A percentile compares a stretch with the other conserved stretches of the same genome.
Conservation (phyloP, 1,284 basidiomycete genomes). For the Malassezia restricta region DNA sequence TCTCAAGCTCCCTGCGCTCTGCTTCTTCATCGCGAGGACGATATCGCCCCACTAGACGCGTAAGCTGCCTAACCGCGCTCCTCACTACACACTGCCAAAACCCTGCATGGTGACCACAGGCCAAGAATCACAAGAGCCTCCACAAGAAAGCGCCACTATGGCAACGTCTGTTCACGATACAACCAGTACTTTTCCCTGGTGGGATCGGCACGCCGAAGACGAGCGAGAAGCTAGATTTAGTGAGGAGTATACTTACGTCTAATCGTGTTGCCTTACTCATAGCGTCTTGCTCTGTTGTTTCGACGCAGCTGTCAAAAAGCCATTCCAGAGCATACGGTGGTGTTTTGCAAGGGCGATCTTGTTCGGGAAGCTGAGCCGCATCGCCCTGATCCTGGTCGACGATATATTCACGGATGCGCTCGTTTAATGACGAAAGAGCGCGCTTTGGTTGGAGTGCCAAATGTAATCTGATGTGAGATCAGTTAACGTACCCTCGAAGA, state of each 20-base stretch:
- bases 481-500: conserved; percentile 21
- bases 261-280: no score
- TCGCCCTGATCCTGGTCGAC: conserved; percentile 15
- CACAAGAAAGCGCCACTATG: conserved; percentile 1
- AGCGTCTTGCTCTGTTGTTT: neutral
- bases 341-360: conserved; percentile 18
- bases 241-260: neutral
- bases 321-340: conserved; percentile 32
- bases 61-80: neutral
- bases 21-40: conserved; percentile 26
- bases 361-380: conserved; percentile 14
- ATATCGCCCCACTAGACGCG: conserved; percentile 30
- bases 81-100: conserved; percentile 23
- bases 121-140: neutral
- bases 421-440: neutral
- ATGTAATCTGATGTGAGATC: neutral
- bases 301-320: conserved; percentile 8
- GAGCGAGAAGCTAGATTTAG: conserved; percentile 1
- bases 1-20: conserved; percentile 16
- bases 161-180: conserved; percentile 1
- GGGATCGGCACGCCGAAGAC: conserved; percentile 7
- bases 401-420: conserved; percentile 10
- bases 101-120: conserved; percentile 30
- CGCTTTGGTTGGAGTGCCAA: neutral
- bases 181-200: conserved; percentile 6